A percentile compares a stretch with the other conserved stretches of the same genome.
These are phyloP conservation scores for Teratosphaeria epicoccoides DNA, from an alignment of 2,329 filamentous ascomycete species.

Conservation along the genomic window DNA sequence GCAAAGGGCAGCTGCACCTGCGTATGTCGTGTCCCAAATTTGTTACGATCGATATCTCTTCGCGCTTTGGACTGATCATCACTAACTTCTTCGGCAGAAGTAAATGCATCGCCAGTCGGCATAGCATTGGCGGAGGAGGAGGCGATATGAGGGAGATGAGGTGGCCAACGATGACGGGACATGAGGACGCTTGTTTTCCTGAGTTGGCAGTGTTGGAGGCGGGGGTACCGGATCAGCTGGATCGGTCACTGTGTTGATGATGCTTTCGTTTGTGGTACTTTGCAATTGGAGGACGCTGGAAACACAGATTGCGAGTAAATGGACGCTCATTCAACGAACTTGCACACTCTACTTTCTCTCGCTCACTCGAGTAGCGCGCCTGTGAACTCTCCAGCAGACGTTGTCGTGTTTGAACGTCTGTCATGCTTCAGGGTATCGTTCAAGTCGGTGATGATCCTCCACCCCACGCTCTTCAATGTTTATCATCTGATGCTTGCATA, in stretches of 20 bases:
- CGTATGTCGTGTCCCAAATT: slow-evolving; percentile 13
- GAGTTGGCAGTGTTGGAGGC: not conserved
- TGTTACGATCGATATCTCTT: not conserved
- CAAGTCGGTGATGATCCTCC: no score
- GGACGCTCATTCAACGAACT: no score
- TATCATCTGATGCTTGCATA: no score
- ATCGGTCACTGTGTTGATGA: not conserved
- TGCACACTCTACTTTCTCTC: no score
- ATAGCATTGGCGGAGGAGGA: not conserved
- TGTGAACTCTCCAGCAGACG: no score
- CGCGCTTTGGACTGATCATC: not conserved
- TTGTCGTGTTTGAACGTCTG: no score
- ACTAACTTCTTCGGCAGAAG: not conserved
- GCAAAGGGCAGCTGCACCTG: slow-evolving; percentile 22
- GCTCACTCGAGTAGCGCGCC: no score
- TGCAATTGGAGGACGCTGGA: not conserved
- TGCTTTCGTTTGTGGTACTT: not conserved
- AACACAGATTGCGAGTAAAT: no score
- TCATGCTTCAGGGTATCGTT: no score
- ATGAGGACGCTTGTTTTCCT: not conserved
- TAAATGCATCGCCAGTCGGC: not conserved
- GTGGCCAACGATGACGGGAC: not conserved
- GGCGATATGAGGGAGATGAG: not conserved
- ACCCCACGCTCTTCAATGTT: no score
- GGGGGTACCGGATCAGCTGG: not conserved